These are phyloP conservation scores for Beauveria rudraprayagi DNA, from an alignment of 2,329 filamentous ascomycete species.

Conservation along the genomic window DNA sequence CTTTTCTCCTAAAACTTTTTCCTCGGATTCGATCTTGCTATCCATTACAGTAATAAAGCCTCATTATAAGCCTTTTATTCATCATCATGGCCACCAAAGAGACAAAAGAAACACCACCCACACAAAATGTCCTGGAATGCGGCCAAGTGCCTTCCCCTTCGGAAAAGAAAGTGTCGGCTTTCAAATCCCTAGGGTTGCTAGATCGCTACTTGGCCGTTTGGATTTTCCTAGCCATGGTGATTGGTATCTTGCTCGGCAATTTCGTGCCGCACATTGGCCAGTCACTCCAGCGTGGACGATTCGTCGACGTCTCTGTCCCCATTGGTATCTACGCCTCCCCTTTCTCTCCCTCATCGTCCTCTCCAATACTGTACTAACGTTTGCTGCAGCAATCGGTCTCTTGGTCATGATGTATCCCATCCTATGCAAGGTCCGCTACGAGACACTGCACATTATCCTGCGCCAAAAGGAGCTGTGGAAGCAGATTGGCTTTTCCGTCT, in stretches of 20 bases:
- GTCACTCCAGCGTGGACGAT: constrained; percentile 54
- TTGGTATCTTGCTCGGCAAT: constrained; percentile 64
- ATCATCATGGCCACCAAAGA: neutral
- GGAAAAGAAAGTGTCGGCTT: constrained; percentile 25
- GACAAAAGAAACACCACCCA: neutral
- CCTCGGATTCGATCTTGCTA: too few relatives aligned
- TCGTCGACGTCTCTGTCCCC: constrained; percentile 53
- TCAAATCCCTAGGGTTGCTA: constrained; percentile 42
- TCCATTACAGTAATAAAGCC: too few relatives aligned
- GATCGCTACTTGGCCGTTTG: constrained; percentile 53
- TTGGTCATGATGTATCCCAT: constrained; percentile 84
- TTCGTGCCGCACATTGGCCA: constrained; percentile 52
- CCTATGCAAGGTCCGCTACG: constrained; percentile 67
- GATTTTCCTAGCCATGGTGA: constrained; percentile 65
- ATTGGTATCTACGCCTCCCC: constrained; percentile 35
- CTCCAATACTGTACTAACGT: neutral
- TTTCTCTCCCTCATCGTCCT: too few relatives aligned
- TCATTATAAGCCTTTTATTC: neutral
- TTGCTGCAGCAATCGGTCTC: constrained; percentile 52
- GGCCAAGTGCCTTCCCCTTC: neutral
- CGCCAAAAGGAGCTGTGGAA: constrained; percentile 53
- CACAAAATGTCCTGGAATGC: neutral
- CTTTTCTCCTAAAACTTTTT: neutral
- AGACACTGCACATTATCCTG: constrained; percentile 58
- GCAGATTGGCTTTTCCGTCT: constrained; percentile 60